Evolutionary conservation across 1,139 yeast genomes (phyloP), one percentile per base, ranked within the genome.

Genomic region (Blastobotrys niveus): DNA sequence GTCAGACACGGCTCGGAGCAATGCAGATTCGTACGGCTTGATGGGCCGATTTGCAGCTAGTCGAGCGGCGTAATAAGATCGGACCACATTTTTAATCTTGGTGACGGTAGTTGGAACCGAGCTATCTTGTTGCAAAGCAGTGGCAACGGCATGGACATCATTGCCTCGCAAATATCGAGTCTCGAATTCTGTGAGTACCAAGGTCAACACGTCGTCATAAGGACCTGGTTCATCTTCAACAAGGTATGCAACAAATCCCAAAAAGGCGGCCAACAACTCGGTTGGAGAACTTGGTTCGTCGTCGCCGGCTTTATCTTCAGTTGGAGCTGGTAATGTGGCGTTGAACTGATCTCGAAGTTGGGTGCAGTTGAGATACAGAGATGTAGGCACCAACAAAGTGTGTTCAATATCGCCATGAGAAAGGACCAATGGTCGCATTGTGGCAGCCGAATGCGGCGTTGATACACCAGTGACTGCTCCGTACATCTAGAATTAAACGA

Each of bases 141-240:
- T 82, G 32, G 96, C 96, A 55, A 88, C 79, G 8, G 94, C 77
- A 64, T 91, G 98, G 55, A 93, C 88, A 62, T 91, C 96, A 57
- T 77, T 77, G 46, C 82, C 82, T 40, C 73, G 69, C 55, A 89
- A 73, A 66, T 80, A 89, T 56, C 87, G 75, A 43, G 82, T 72
- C 65, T 88, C 94, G 63, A 91, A 91, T 65, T 91, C 98, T 45
- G 74, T 72, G 55, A 89, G 69, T 43, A 87, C 78, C 51, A 82
- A 73, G 42, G 75, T 68, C 55, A 87, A 76, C 20, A 88, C 82
- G 54, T 82, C 85, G 52, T 73, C 79, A 58, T 79, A 81, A 54
- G 81, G 80, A 38, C 78, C 81, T 40, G 70, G 72, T 50, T 64
- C 64, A 34, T 62, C 64, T 34, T 68, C 70, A 37, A 77, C 79